phyloP scores from a whole-genome alignment of 306 rosid species.

The Acacia crassicarpa region DNA sequence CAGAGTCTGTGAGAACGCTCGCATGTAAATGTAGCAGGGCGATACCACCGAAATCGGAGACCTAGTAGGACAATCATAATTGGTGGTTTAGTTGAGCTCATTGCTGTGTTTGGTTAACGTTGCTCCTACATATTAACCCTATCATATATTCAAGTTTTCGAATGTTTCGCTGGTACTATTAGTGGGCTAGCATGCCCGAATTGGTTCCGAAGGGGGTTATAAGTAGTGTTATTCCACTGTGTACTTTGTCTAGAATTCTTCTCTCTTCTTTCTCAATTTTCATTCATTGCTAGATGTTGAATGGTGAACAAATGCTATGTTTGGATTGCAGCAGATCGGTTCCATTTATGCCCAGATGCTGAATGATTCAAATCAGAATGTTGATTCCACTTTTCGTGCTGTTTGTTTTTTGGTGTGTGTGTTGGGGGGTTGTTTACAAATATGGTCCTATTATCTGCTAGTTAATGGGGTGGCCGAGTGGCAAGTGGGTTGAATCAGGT shows the following conservation, averaged over 20 bases:
- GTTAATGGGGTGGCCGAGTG: neutral
- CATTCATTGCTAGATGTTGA: neutral
- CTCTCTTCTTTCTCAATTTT: neutral
- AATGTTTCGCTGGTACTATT: neutral
- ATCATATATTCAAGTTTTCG: neutral
- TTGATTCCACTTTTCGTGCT: neutral
- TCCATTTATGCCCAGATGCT: neutral
- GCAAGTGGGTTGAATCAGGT: neutral
- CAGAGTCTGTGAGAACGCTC: neutral
- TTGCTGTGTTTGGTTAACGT: neutral
- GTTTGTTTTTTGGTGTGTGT: neutral
- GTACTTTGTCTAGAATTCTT: neutral
- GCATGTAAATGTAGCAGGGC: conserved; percentile 5
- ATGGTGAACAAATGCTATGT: neutral
- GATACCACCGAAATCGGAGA: neutral
- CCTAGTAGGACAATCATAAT: conserved; percentile 7
- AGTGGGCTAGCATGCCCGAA: neutral
- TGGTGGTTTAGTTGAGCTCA: neutral
- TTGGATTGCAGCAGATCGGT: neutral
- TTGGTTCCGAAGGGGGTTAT: neutral
- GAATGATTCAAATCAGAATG: neutral
- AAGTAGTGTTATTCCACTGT: neutral
- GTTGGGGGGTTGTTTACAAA: no score
- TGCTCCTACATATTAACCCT: neutral
- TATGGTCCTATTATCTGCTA: neutral